Evolutionary conservation across 202 grass and related monocot species (phyloP).

Genomic region (Hordeum pubiflorum): DNA sequence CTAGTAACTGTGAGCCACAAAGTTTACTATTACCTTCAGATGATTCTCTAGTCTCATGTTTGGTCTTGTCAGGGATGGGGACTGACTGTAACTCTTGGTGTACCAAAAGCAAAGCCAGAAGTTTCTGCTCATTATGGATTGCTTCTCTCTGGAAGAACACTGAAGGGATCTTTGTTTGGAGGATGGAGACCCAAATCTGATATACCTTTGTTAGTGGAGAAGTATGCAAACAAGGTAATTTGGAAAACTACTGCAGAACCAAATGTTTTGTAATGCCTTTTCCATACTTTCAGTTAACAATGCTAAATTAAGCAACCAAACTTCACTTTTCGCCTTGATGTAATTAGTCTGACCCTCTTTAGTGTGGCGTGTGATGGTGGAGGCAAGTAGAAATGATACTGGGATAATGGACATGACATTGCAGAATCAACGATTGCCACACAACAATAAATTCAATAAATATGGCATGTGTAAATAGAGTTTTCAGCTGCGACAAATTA

Average conservation of each 20-base stretch:
- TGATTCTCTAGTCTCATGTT: constrained; percentile 18
- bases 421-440: background rate
- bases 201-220: constrained; percentile 71
- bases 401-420: background rate
- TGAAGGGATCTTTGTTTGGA: constrained; percentile 96
- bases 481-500: background rate
- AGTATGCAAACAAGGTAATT: constrained; percentile 68
- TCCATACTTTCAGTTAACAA: background rate
- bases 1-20: background rate
- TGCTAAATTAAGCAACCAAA: background rate
- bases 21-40: constrained; percentile 29
- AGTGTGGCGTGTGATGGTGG: background rate
- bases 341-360: background rate
- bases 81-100: constrained; percentile 82
- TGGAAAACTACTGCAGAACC: background rate
- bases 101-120: constrained; percentile 73
- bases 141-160: constrained; percentile 86
- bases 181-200: constrained; percentile 97
- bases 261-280: background rate
- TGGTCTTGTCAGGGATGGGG: constrained; percentile 71
- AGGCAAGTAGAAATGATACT: background rate
- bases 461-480: background rate
- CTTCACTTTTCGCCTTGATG: background rate
- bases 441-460: background rate
- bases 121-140: constrained; percentile 77